Conservation (phyloP, 164 flowering plant genomes). For the Annona cherimola region DNA sequence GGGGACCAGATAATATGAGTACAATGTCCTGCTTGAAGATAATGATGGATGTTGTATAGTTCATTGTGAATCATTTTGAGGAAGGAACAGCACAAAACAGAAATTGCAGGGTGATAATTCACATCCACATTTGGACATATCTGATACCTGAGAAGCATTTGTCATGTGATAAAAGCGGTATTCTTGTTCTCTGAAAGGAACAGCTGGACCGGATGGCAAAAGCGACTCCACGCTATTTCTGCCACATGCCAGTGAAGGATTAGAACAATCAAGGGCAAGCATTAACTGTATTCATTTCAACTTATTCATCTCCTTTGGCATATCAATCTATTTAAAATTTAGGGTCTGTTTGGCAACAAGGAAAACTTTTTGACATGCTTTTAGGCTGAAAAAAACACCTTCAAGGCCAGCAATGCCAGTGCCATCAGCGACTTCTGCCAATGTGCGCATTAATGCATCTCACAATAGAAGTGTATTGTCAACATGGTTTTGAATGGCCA, state of each 20-base stretch:
- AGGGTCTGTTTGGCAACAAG: too few relatives aligned
- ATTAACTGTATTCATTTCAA: too few relatives aligned
- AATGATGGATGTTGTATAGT: not conserved
- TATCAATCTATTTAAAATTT: too few relatives aligned
- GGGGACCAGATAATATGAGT: not conserved
- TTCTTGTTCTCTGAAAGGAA: slow-evolving; percentile 26
- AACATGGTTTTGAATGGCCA: too few relatives aligned
- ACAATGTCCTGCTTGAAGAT: not conserved
- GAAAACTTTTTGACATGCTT: too few relatives aligned
- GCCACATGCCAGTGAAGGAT: slow-evolving; percentile 7
- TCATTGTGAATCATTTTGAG: not conserved
- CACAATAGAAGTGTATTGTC: too few relatives aligned
- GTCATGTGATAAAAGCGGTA: slow-evolving; percentile 60
- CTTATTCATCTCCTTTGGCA: too few relatives aligned
- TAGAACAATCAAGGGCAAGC: too few relatives aligned
- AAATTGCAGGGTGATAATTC: not conserved
- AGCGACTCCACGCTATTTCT: slow-evolving; percentile 33
- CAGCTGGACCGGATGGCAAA: slow-evolving; percentile 20
- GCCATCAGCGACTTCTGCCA: too few relatives aligned
- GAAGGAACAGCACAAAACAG: not conserved
- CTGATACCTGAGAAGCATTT: slow-evolving; percentile 43
- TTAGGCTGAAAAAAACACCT: too few relatives aligned
- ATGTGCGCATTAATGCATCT: too few relatives aligned
- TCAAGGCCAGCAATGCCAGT: too few relatives aligned
- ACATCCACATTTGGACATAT: not conserved